A percentile compares a stretch with the other conserved stretches of the same genome.
Conservation (phyloP, 306 rosid species). For the Lathyrus oleraceus region DNA sequence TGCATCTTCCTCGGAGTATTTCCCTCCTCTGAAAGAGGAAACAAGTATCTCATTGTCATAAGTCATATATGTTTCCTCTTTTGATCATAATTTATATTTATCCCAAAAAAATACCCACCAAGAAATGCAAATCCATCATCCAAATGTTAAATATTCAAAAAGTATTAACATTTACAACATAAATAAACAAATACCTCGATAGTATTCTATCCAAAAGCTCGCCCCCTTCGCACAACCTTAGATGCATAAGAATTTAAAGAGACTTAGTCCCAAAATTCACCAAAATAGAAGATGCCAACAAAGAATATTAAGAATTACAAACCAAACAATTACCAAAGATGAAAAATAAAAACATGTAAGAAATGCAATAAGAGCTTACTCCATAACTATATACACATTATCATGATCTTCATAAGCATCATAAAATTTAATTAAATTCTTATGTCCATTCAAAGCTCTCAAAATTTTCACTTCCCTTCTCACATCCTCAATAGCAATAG, state of each 20-base stretch:
- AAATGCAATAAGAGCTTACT: constrained; percentile 53
- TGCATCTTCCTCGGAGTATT: constrained; percentile 91
- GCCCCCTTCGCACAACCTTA: constrained; percentile 93
- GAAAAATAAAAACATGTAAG: background rate
- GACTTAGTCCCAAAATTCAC: background rate
- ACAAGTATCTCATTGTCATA: constrained; percentile 20
- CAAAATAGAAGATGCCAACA: constrained; percentile 11
- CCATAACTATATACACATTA: constrained; percentile 89
- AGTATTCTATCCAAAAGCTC: constrained; percentile 94
- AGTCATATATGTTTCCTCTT: constrained; percentile 14
- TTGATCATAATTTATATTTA: background rate
- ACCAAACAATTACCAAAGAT: background rate
- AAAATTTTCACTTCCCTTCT: constrained; percentile 94
- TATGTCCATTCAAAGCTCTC: constrained; percentile 85
- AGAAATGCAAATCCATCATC: background rate
- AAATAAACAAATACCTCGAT: constrained; percentile 57
- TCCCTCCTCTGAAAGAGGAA: constrained; percentile 78
- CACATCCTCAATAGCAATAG: constrained; percentile 93
- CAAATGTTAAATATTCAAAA: constrained; percentile 17
- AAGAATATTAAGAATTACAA: constrained; percentile 24
- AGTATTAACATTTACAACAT: constrained; percentile 10
- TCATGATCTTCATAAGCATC: constrained; percentile 89
- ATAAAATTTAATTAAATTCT: constrained; percentile 69
- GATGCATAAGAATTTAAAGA: constrained; percentile 11
- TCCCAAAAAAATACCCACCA: background rate